Percentiles rank a stretch among this genome's conserved stretches.
These are phyloP conservation scores for Pleurotus giganteus DNA, from an alignment of 768 basidiomycete genomes.

Conservation along the genomic window DNA sequence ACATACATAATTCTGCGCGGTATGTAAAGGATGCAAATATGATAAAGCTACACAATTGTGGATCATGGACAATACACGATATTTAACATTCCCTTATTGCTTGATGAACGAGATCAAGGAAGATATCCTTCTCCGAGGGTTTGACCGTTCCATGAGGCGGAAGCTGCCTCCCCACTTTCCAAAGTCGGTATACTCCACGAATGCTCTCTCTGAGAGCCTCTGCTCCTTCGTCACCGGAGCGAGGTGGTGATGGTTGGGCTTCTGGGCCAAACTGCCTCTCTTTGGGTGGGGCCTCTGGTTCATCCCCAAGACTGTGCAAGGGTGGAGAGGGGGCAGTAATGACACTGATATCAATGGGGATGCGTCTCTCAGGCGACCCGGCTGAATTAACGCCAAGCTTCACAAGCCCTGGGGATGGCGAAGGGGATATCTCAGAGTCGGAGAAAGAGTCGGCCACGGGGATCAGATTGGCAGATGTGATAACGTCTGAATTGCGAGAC, in stretches of 20 bases:
- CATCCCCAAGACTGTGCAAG: neutral
- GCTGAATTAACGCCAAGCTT: constrained; percentile 6
- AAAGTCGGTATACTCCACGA: constrained; percentile 55
- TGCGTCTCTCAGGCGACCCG: constrained; percentile 6
- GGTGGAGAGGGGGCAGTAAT: constrained; percentile 16
- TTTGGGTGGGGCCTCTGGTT: neutral
- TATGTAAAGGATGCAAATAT: neutral
- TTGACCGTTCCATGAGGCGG: constrained; percentile 7
- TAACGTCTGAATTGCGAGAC: constrained; percentile 10
- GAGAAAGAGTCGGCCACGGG: constrained; percentile 10
- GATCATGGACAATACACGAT: constrained; percentile 6
- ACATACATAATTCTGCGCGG: neutral
- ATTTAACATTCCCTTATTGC: constrained; percentile 18
- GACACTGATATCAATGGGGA: constrained; percentile 9
- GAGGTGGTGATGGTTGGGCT: neutral
- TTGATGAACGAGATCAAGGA: constrained; percentile 35
- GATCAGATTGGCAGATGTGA: constrained; percentile 11
- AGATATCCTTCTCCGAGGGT: constrained; percentile 29
- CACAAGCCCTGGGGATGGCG: constrained; percentile 13
- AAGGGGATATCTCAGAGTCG: constrained; percentile 13
- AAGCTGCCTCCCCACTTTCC: constrained; percentile 41
- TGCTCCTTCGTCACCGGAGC: constrained; percentile 21
- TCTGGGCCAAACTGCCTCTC: constrained; percentile 3
- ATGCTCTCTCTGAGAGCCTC: constrained; percentile 51
- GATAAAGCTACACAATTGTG: constrained; percentile 4